Conservation (phyloP, 169 alveolate species). For the Cyclospora cayetanensis region DNA sequence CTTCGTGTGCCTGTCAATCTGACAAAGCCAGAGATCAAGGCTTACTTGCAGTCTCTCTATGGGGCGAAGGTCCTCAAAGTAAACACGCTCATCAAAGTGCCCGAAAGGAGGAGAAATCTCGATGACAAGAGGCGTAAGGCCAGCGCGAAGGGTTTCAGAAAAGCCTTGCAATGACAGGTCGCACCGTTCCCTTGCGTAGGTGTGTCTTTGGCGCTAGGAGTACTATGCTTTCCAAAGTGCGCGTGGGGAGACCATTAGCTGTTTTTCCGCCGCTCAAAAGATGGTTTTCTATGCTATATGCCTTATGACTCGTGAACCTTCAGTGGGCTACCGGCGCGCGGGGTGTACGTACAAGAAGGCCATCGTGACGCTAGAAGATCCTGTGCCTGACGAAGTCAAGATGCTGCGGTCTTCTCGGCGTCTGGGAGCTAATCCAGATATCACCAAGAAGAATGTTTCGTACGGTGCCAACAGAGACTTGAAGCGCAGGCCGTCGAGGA, state of each 20-base stretch:
- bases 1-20: slow-evolving; percentile 88
- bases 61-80: slow-evolving; percentile 87
- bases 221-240: neutral
- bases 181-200: neutral
- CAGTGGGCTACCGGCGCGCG: slow-evolving; percentile 80
- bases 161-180: neutral
- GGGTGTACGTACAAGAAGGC: slow-evolving; percentile 91
- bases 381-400: slow-evolving; percentile 88
- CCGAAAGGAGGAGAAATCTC: slow-evolving; percentile 72
- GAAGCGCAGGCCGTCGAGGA: neutral
- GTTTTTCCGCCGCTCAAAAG: neutral
- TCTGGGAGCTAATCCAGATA: slow-evolving; percentile 84
- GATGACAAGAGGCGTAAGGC: neutral
- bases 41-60: slow-evolving; percentile 86
- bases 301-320: neutral
- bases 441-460: slow-evolving; percentile 81
- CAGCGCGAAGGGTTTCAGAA: neutral
- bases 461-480: neutral
- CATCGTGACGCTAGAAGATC: slow-evolving; percentile 85
- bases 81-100: slow-evolving; percentile 85
- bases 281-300: neutral
- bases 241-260: neutral
- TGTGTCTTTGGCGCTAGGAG: neutral
- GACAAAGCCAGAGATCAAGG: slow-evolving; percentile 88
- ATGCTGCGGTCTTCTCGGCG: slow-evolving; percentile 85